phyloP scores from a whole-genome alignment of 768 basidiomycete species.

The Auricularia sp. region DNA sequence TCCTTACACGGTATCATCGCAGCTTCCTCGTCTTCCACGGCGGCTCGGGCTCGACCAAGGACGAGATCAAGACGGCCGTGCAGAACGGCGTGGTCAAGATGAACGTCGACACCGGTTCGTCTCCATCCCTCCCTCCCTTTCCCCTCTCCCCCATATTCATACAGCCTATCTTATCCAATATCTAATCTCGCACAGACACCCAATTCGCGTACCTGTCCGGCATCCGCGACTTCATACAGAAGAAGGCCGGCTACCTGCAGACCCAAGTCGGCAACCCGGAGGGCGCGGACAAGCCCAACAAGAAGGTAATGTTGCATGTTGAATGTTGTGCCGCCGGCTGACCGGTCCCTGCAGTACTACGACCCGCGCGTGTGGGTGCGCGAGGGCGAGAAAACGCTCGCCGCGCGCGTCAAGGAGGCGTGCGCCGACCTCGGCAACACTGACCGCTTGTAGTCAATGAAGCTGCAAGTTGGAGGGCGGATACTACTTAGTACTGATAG shows the following conservation, averaged over 20 bases:
- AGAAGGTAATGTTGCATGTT: slow-evolving; percentile 55
- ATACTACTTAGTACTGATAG: too few species aligned
- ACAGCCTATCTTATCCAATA: neutral
- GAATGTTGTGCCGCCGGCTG: neutral
- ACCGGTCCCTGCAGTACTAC: slow-evolving; percentile 47
- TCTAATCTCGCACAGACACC: slow-evolving; percentile 40
- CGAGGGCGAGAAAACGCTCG: slow-evolving; percentile 92
- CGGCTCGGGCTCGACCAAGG: slow-evolving; percentile 93
- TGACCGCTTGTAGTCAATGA: neutral
- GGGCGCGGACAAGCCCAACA: slow-evolving; percentile 95
- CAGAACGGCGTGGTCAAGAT: slow-evolving; percentile 93
- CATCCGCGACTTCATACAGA: slow-evolving; percentile 80
- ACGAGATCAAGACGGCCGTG: slow-evolving; percentile 91
- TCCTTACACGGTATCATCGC: neutral
- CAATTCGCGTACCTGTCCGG: slow-evolving; percentile 87
- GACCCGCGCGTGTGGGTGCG: slow-evolving; percentile 98
- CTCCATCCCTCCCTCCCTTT: neutral
- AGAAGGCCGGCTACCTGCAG: slow-evolving; percentile 80
- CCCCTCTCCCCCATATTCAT: slow-evolving; percentile 5
- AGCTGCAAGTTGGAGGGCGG: too few species aligned
- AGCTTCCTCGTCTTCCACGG: slow-evolving; percentile 99
- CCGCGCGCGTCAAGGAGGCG: slow-evolving; percentile 84
- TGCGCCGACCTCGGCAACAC: slow-evolving; percentile 78
- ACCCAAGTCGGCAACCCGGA: slow-evolving; percentile 97
- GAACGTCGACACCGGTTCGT: slow-evolving; percentile 84